Conservation (phyloP, 768 basidiomycete genomes). For the Hypsizygus marmoreus region DNA sequence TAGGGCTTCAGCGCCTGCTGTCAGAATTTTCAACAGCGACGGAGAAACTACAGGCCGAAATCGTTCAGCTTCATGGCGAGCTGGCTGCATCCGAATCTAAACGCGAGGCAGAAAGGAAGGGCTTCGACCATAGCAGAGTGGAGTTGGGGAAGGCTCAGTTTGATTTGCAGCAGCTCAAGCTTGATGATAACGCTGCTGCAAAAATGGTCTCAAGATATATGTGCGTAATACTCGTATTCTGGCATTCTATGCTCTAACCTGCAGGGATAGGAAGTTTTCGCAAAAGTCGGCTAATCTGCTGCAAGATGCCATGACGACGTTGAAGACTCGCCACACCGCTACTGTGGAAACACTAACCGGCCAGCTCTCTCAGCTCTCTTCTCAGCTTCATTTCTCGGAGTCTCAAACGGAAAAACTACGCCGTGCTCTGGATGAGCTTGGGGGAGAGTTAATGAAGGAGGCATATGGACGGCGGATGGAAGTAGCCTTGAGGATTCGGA, state of each 20-base stretch:
- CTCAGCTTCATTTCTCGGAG: conserved; percentile 45
- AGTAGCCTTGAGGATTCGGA: conserved; percentile 60
- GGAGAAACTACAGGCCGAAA: conserved; percentile 45
- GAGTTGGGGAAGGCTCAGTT: conserved; percentile 48
- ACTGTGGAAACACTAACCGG: conserved; percentile 57
- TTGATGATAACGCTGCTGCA: conserved; percentile 75
- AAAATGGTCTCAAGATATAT: conserved; percentile 87
- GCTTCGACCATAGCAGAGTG: conserved; percentile 40
- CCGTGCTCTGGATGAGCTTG: conserved; percentile 64
- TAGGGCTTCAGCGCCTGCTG: conserved; percentile 48
- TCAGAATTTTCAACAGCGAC: conserved; percentile 51
- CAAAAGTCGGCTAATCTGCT: conserved; percentile 71
- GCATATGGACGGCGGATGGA: conserved; percentile 74
- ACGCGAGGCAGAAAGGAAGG: conserved; percentile 47
- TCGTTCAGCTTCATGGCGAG: conserved; percentile 43
- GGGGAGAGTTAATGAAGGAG: conserved; percentile 71
- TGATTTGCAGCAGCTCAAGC: conserved; percentile 54
- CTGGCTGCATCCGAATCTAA: conserved; percentile 42
- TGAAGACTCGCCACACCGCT: conserved; percentile 64
- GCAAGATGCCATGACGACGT: conserved; percentile 56
- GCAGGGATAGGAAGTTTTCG: conserved; percentile 70
- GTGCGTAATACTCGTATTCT: conserved; percentile 41
- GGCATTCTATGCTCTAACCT: not conserved
- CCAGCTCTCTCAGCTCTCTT: conserved; percentile 47
- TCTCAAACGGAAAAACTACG: conserved; percentile 52